These are phyloP conservation scores for Phytophthora fragariaefolia DNA, from an alignment of 352 stramenopile species.

Conservation along the genomic window DNA sequence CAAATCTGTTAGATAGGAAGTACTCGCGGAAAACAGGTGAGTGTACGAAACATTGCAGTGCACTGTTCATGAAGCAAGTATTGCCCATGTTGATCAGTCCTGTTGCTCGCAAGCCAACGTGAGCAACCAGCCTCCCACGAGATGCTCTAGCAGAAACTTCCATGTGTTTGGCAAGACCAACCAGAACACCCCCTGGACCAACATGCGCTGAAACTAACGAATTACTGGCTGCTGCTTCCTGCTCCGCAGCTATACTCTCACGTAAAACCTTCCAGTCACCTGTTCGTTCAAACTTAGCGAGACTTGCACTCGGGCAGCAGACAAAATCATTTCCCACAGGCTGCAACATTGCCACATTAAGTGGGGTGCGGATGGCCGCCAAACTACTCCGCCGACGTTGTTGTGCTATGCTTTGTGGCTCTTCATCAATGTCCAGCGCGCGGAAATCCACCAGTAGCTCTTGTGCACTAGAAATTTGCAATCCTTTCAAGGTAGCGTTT, in stretches of 20 bases:
- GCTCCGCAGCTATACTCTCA: conserved; percentile 36
- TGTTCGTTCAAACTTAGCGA: conserved; percentile 42
- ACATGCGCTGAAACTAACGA: conserved; percentile 22
- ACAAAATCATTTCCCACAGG: conserved; percentile 72
- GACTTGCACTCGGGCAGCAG: conserved; percentile 37
- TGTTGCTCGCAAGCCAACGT: conserved; percentile 60
- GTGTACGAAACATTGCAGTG: conserved; percentile 94
- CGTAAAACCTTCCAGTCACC: conserved; percentile 44
- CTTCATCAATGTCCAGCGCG: conserved; percentile 41
- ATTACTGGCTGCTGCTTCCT: conserved; percentile 24
- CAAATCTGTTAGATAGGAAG: conserved; percentile 92
- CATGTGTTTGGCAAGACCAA: conserved; percentile 42
- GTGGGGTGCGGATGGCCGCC: conserved; percentile 28
- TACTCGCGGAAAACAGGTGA: conserved; percentile 95
- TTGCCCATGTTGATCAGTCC: conserved; percentile 87
- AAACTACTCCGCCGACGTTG: conserved; percentile 31
- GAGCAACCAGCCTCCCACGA: conserved; percentile 38
- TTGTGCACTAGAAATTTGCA: conserved; percentile 55
- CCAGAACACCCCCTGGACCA: conserved; percentile 29
- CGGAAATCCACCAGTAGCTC: conserved; percentile 80
- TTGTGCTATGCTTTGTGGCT: conserved; percentile 32
- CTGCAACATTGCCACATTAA: conserved; percentile 57
- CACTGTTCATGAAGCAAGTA: conserved; percentile 91
- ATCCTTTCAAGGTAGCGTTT: conserved; percentile 42
- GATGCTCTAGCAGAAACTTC: conserved; percentile 38